Evolutionary conservation across 345 rosid species (phyloP).

Genomic region (Ricinus communis): DNA sequence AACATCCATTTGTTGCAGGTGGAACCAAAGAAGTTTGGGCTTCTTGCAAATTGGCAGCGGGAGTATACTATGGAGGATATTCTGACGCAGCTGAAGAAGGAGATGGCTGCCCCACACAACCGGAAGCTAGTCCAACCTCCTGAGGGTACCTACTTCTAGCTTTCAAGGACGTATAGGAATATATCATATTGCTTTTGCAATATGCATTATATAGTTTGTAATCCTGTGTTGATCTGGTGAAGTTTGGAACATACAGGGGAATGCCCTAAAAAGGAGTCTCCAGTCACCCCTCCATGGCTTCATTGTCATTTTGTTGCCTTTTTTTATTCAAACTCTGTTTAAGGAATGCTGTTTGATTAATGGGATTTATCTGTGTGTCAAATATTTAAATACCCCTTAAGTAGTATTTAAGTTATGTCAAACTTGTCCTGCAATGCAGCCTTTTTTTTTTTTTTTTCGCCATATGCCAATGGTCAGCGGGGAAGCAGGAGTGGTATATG

Average conservation of each 20-base stretch:
- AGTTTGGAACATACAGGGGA: constrained; percentile 40
- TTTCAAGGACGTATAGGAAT: constrained; percentile 15
- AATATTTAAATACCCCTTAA: constrained; percentile 5
- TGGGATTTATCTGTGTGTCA: constrained; percentile 18
- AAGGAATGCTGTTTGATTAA: constrained; percentile 28
- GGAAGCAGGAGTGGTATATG: background rate
- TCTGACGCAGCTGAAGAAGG: constrained; percentile 40
- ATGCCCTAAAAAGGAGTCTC: constrained; percentile 40
- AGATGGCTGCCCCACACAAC: constrained; percentile 36
- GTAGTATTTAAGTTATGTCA: background rate
- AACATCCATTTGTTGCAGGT: constrained; percentile 23
- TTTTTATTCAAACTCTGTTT: constrained; percentile 32
- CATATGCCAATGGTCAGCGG: background rate
- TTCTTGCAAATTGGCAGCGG: constrained; percentile 35
- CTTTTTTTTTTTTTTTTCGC: background rate
- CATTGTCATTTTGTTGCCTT: constrained; percentile 36
- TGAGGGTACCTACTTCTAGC: constrained; percentile 42
- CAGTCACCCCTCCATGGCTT: constrained; percentile 32
- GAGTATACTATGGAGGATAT: constrained; percentile 40
- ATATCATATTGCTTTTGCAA: constrained; percentile 28
- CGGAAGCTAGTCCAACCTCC: constrained; percentile 39
- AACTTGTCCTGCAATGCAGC: no score
- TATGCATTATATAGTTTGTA: constrained; percentile 50
- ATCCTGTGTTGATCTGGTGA: constrained; percentile 42
- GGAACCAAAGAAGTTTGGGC: constrained; percentile 37